phyloP scores from a whole-genome alignment of 164 flowering plant genomes.

The Tetrastigma voinierianum region DNA sequence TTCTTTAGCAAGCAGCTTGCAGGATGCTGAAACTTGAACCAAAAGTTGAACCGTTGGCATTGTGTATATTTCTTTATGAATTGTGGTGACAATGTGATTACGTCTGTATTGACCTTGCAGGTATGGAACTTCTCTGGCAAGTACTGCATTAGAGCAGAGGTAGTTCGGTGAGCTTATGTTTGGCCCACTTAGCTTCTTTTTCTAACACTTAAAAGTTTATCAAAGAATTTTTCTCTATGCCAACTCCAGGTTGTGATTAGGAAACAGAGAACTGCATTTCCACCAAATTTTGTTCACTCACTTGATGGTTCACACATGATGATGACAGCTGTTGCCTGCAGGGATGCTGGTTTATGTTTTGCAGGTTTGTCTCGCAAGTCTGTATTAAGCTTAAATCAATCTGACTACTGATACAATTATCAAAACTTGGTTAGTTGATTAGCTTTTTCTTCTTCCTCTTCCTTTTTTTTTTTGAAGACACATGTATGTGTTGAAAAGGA shows the following conservation, averaged over 20 bases:
- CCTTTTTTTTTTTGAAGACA: too few relatives aligned
- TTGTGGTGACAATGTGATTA: neutral
- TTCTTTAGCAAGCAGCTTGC: neutral
- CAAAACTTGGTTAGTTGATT: too few relatives aligned
- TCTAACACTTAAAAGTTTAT: neutral
- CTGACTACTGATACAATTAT: too few relatives aligned
- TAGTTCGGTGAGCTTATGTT: constrained; percentile 39
- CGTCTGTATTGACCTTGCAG: constrained; percentile 40
- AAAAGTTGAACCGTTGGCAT: neutral
- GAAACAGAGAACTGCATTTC: constrained; percentile 90
- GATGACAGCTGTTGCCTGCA: constrained; percentile 97
- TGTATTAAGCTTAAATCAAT: neutral
- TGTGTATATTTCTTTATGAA: too few relatives aligned
- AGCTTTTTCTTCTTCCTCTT: too few relatives aligned
- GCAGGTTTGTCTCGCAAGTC: constrained; percentile 62
- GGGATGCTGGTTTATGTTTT: constrained; percentile 78
- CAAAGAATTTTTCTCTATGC: neutral
- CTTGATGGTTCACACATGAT: constrained; percentile 98
- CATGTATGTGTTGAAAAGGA: too few relatives aligned
- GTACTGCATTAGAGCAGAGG: constrained; percentile 79
- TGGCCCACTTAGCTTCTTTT: neutral
- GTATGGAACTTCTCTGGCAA: constrained; percentile 90
- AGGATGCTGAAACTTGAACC: neutral
- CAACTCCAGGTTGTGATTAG: constrained; percentile 60
- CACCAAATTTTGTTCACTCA: constrained; percentile 96